Evolutionary conservation across 1,284 basidiomycete genomes (phyloP), one percentile per base, ranked within the genome.

Genomic region (Vanrija sp.): DNA sequence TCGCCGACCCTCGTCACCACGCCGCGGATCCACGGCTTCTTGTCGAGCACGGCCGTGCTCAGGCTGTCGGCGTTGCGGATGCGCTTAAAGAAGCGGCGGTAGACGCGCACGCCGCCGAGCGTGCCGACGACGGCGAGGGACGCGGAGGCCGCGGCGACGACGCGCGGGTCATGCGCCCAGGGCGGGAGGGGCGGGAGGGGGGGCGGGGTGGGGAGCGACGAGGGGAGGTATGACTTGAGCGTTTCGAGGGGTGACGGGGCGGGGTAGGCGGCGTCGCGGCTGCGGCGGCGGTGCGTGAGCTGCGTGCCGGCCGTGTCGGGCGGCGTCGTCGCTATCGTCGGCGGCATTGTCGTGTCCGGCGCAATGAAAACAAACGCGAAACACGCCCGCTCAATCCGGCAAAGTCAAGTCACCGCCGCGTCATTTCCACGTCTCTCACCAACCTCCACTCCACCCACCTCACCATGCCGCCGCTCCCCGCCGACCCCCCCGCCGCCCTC

Each of bases 21-120:
- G 6, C 88, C 88, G 61, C 81, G 84, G 38, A 89, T 77, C 85
- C 84, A 86, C 45, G 79, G 77, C 55, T 78, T 80, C 57, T 78
- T 76, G n/a, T 72, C 66, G 44, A 87, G 68, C 45, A 84, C 73
- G 52, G 81, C 75, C 0, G 82, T 82, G 1, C 84, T 85, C 31
- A 89, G 77, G 78, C 82, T 86, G 31, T 85, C 84, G 7, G 79
- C 77, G 59, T 81, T 86, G 45, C 72, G 77, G 38, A 88, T 79
- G 15, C 88, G 75, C 52, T 78, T 77, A 46, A 83, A 81, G 71
- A 79, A 84, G n/a, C 84, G 79, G 27, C 71, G 71, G 64, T 85
- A 84, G 3, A 80, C 65, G 10, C 74, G 49, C 4, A 78, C 55
- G 0, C 67, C 71, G 0, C 73, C 75, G 0, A 80, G 56, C 0